Evolutionary conservation across 495 filamentous ascomycete species (phyloP), one percentile per base, ranked within the genome.

Genomic region (Penicillium alfredii): DNA sequence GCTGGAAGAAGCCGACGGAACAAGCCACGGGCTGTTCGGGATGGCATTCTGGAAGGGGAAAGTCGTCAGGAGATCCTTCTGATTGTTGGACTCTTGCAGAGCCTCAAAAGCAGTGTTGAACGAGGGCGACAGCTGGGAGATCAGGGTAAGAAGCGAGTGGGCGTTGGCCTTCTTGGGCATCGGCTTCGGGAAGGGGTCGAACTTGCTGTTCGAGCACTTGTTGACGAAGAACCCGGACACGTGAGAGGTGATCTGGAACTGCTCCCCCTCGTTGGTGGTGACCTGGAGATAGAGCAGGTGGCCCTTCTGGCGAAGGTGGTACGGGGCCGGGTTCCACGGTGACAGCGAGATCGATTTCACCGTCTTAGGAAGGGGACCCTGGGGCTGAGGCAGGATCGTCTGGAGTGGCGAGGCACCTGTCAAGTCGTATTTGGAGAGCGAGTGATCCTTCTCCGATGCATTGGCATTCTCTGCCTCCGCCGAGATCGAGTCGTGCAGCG

Each of bases 181-280:
- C 34, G 66, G 66, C 45, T 79, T 75, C 18, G 86, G 88, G 41
- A 76, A 77, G 8, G 93, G 93, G 60, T 97, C 90, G 51, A 99
- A 99, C 67, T 86, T 90, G 69, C 63, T 73, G 60, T 85, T 92
- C 29, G 84, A 84, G 22, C 80, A 93, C 56, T 85, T 92, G 75
- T 94, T 97, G 44, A 96, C 86, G 62, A 81, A 97, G 69, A 99
- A 99, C 4, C 93, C 93, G 7, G 87, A 85, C 30, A 93, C 82
- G 52, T 94, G 85, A 5, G 87, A 78, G 6, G 93, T 97, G 45
- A 99, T 84, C 56, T 96, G 87, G 62, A 83, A 78, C 55, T 88
- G 83, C 59, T 97, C 89, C 39, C 86, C 86, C 63, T 99, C 93
- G 50, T 82, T 86, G 22, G 88, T 96, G 11, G 80, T 83, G 20